phyloP scores from a whole-genome alignment of 2,329 filamentous ascomycete species.

The Phaeosphaeria sp. region DNA sequence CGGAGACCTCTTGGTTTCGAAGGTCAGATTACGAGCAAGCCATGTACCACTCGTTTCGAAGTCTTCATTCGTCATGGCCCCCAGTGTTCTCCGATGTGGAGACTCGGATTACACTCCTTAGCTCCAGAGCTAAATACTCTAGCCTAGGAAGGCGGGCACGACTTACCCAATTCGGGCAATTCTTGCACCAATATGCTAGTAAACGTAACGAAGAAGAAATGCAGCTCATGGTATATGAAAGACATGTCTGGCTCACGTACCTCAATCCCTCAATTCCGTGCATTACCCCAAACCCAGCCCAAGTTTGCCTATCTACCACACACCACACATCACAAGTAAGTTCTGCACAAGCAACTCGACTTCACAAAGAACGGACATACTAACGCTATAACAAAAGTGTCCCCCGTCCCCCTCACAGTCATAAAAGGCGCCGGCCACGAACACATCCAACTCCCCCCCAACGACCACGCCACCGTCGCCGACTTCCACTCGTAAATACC shows the following conservation, averaged over 20 bases:
- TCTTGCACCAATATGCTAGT: slow-evolving; percentile 8
- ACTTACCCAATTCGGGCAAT: slow-evolving; percentile 19
- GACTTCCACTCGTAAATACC: slow-evolving; percentile 25
- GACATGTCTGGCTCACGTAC: neutral
- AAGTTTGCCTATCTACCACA: neutral
- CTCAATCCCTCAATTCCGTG: neutral
- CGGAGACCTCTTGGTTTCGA: too few species aligned
- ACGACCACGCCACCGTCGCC: slow-evolving; percentile 26
- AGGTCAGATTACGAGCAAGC: too few species aligned
- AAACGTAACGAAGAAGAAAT: neutral
- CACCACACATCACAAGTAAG: neutral
- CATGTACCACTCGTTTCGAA: too few species aligned
- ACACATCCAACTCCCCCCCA: slow-evolving; percentile 21
- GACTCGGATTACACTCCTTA: too few species aligned
- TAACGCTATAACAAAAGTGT: slow-evolving; percentile 8
- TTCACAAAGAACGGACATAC: neutral
- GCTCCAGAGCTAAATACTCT: slow-evolving; percentile 4
- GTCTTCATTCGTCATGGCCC: too few species aligned
- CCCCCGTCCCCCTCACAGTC: slow-evolving; percentile 27
- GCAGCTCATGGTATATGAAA: neutral
- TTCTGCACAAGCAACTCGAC: neutral
- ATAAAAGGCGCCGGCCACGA: slow-evolving; percentile 31
- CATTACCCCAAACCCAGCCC: neutral
- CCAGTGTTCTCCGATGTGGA: too few species aligned
- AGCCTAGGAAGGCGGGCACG: slow-evolving; percentile 18